phyloP scores from a whole-genome alignment of 2,329 filamentous ascomycete species.

The Colletotrichum eleusines region DNA sequence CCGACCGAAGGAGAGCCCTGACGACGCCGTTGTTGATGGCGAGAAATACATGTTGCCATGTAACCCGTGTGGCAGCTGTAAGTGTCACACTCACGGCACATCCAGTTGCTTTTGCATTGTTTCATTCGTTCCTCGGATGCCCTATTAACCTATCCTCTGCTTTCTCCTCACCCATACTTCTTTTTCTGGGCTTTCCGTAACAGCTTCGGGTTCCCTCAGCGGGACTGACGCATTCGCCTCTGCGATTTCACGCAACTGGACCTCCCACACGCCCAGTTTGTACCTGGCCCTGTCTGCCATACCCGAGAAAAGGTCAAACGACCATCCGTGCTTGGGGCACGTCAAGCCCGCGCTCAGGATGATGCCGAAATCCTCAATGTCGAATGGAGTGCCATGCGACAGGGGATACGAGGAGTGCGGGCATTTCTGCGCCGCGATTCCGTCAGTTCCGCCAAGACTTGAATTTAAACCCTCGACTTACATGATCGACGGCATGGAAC shows the following conservation, averaged over 20 bases:
- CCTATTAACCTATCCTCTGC: constrained; percentile 52
- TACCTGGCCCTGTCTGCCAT: constrained; percentile 72
- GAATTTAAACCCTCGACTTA: constrained; percentile 60
- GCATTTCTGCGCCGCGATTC: too few species aligned
- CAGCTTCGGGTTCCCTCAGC: not conserved
- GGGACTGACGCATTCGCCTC: not conserved
- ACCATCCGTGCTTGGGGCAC: constrained; percentile 79
- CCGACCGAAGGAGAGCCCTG: not conserved
- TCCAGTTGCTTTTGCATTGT: not conserved
- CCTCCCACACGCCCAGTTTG: constrained; percentile 72
- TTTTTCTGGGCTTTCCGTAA: constrained; percentile 40
- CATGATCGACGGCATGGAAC: constrained; percentile 77
- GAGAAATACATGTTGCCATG: not conserved
- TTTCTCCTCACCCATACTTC: constrained; percentile 61
- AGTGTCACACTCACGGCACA: not conserved
- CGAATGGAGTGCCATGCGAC: constrained; percentile 72
- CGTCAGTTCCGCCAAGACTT: too few species aligned
- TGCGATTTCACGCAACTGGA: constrained; percentile 60
- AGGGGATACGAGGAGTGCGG: constrained; percentile 77
- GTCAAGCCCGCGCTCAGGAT: constrained; percentile 71
- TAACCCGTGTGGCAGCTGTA: not conserved
- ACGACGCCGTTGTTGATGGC: not conserved
- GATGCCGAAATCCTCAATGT: constrained; percentile 80
- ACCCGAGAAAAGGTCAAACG: constrained; percentile 76
- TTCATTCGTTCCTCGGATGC: too few species aligned